A percentile compares a stretch with the other conserved stretches of the same genome.
phyloP scores from a whole-genome alignment of 2,329 filamentous ascomycete genomes.

The Cercospora sesami region DNA sequence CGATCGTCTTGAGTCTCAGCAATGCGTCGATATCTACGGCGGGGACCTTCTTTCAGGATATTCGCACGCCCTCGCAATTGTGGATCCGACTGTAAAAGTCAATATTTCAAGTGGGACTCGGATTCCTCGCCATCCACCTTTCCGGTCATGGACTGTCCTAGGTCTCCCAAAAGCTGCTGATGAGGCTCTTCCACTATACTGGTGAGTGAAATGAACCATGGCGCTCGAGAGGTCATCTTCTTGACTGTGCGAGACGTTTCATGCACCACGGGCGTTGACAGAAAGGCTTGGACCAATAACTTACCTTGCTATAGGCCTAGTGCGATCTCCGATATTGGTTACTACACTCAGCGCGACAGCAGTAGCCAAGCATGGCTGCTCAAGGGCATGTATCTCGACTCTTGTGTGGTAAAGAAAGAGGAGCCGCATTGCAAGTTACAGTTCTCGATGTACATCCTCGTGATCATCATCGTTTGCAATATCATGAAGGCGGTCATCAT shows the following conservation, averaged over 20 bases:
- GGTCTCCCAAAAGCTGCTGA: neutral
- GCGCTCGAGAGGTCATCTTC: too few species aligned
- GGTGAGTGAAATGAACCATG: too few species aligned
- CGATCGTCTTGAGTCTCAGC: neutral
- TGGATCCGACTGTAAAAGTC: neutral
- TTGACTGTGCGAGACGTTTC: too few species aligned
- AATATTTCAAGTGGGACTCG: neutral
- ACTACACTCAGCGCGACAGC: neutral
- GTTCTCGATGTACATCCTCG: conserved; percentile 17
- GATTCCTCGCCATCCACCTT: too few species aligned
- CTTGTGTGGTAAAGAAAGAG: conserved; percentile 14
- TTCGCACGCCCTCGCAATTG: neutral
- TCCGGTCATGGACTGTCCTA: neutral
- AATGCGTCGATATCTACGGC: neutral
- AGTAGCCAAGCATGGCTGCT: conserved; percentile 7
- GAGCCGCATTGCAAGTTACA: conserved; percentile 15
- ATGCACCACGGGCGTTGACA: too few species aligned
- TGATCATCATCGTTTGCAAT: conserved; percentile 10
- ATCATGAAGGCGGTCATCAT: neutral
- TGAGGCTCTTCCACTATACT: neutral
- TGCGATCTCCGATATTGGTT: accelerated
- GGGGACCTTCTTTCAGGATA: neutral
- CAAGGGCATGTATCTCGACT: neutral
- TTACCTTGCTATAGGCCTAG: neutral
- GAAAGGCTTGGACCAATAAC: neutral